Percentiles rank a stretch among this genome's conserved stretches.
Evolutionary conservation across 495 filamentous ascomycete species (phyloP).

Genomic region (Paragyromitra xinjiangensis): DNA sequence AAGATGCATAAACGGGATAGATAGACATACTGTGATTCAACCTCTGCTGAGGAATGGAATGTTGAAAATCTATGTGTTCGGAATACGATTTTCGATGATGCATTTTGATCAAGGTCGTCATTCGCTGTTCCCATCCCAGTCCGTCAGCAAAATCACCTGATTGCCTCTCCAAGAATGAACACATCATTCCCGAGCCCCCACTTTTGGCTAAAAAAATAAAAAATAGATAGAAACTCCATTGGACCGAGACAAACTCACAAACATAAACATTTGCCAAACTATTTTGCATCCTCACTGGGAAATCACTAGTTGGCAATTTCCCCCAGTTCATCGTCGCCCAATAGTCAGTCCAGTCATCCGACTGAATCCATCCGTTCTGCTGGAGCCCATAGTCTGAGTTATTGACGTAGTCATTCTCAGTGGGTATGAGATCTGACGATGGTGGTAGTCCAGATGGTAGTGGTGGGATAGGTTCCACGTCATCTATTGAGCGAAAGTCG

Average conservation of each 20-base stretch:
- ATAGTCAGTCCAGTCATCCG: conserved; percentile 30
- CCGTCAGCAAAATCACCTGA: conserved; percentile 16
- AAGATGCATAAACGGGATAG: neutral
- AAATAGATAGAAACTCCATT: neutral
- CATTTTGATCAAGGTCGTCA: conserved; percentile 31
- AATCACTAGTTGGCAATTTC: conserved; percentile 17
- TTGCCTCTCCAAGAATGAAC: neutral
- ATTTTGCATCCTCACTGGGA: conserved; percentile 51
- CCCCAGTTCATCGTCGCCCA: conserved; percentile 53
- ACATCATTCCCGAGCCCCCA: neutral
- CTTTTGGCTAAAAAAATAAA: neutral
- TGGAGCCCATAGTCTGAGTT: conserved; percentile 31
- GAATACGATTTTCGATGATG: conserved; percentile 52
- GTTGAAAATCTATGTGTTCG: conserved; percentile 43
- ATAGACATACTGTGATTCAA: conserved; percentile 42
- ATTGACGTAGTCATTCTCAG: conserved; percentile 19
- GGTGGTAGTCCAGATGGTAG: conserved; percentile 34
- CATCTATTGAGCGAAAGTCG: conserved; percentile 47
- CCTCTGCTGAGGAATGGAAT: conserved; percentile 48
- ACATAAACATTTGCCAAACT: conserved; percentile 54
- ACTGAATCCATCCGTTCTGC: conserved; percentile 48
- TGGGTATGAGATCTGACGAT: neutral
- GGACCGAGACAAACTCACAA: conserved; percentile 18
- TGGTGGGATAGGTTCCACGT: neutral
- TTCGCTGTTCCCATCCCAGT: conserved; percentile 4